These are phyloP conservation scores for Rutstroemia sp. DNA, from an alignment of 2,329 filamentous ascomycete species.

Conservation along the genomic window DNA sequence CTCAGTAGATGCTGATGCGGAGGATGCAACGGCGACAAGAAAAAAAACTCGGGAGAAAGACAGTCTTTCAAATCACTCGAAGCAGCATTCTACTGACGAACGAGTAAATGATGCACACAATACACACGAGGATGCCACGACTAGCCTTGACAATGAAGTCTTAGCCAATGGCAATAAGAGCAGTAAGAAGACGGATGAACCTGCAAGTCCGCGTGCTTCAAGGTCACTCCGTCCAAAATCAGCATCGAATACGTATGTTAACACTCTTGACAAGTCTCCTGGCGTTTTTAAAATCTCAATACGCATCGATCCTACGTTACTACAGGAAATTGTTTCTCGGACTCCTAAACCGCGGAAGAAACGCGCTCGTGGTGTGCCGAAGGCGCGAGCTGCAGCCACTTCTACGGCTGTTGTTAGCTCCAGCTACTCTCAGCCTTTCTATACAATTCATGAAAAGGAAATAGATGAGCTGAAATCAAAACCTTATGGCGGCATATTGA, in stretches of 20 bases:
- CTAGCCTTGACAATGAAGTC: conserved; percentile 4
- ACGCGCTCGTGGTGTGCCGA: conserved; percentile 35
- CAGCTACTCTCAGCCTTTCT: conserved; percentile 26
- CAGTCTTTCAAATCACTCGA: conserved; percentile 15
- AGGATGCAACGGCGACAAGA: conserved; percentile 45
- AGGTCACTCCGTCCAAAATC: conserved; percentile 49
- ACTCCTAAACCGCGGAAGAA: conserved; percentile 53
- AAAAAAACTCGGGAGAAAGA: conserved; percentile 37
- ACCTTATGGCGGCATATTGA: conserved; percentile 90
- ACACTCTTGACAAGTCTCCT: conserved; percentile 31
- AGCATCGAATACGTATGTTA: conserved; percentile 34
- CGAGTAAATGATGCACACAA: not conserved
- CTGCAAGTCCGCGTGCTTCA: conserved; percentile 37
- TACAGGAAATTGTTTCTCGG: conserved; percentile 52
- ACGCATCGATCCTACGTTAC: conserved; percentile 47
- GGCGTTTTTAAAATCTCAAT: conserved; percentile 48
- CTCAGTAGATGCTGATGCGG: conserved; percentile 51
- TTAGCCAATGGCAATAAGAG: conserved; percentile 16
- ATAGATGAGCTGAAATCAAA: conserved; percentile 85
- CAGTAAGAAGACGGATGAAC: conserved; percentile 13
- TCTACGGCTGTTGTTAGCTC: conserved; percentile 4
- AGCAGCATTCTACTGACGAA: conserved; percentile 9
- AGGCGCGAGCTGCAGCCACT: conserved; percentile 33
- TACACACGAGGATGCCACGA: conserved; percentile 13
- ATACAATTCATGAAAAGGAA: conserved; percentile 79